A percentile compares a stretch with the other conserved stretches of the same genome.
Conservation (phyloP, 1,139 yeast genomes). For the Spencermartinsiella ligniputridi region DNA sequence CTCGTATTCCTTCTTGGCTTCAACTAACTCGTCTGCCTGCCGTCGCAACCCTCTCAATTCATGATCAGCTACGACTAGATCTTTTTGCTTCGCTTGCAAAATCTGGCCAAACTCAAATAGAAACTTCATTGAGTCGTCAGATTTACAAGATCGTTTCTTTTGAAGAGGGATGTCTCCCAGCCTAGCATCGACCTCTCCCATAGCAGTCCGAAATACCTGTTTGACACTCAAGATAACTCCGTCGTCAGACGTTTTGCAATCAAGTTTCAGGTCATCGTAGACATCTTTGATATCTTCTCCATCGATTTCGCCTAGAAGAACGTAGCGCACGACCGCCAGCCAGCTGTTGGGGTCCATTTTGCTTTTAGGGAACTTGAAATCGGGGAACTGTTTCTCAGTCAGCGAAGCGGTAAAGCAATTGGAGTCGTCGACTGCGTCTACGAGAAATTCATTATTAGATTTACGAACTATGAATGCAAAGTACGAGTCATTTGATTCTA, state of each 20-base stretch:
- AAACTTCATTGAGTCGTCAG: neutral
- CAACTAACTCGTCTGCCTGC: slow-evolving; percentile 14
- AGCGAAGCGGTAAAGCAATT: slow-evolving; percentile 5
- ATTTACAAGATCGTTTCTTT: slow-evolving; percentile 1
- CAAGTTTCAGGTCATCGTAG: slow-evolving; percentile 3
- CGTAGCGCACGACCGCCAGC: slow-evolving; percentile 8
- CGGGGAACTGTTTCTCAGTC: slow-evolving; percentile 4
- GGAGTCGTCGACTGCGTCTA: slow-evolving; percentile 4
- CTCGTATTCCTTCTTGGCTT: slow-evolving; percentile 13
- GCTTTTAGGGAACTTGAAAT: neutral
- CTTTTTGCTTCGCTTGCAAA: slow-evolving; percentile 2
- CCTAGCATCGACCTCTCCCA: neutral
- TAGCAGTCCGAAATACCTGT: slow-evolving; percentile 9
- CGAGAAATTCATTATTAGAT: neutral
- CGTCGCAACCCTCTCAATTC: slow-evolving; percentile 7
- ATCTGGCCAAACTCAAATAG: slow-evolving; percentile 4
- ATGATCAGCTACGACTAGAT: neutral
- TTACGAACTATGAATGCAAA: slow-evolving; percentile 1
- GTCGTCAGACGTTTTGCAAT: slow-evolving; percentile 3
- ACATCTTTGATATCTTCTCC: slow-evolving; percentile 2
- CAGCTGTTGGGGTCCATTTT: slow-evolving; percentile 2
- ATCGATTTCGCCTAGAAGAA: slow-evolving; percentile 13
- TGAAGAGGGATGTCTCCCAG: slow-evolving; percentile 10
- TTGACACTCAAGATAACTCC: slow-evolving; percentile 10
- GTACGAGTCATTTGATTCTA: neutral